Evolutionary conservation across 1,284 basidiomycete genomes (phyloP).

Genomic region (Apiotrichum porosum): DNA sequence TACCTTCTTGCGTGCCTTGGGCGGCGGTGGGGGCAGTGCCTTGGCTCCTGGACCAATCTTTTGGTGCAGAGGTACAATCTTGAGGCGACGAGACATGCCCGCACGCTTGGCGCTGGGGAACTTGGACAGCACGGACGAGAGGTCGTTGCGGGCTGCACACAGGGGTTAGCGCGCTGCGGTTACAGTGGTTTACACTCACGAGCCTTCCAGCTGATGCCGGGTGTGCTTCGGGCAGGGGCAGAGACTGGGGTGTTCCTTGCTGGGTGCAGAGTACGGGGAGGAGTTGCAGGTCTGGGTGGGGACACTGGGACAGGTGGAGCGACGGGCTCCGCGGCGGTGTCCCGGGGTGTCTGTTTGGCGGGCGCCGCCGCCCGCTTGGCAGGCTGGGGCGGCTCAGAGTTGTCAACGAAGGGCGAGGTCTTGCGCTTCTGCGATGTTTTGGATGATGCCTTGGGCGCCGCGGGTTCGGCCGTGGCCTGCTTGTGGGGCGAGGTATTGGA

Average conservation of each 20-base stretch:
- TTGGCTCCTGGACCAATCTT: constrained; percentile 44
- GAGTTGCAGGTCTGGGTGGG: background rate
- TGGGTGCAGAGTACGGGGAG: background rate
- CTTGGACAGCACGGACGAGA: constrained; percentile 37
- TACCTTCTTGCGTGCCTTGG: constrained; percentile 42
- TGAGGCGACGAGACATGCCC: constrained; percentile 40
- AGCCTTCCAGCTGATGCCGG: constrained; percentile 35
- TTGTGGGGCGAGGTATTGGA: too few relatives aligned
- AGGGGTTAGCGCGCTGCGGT: background rate
- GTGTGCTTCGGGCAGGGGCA: constrained; percentile 7
- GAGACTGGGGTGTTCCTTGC: constrained; percentile 8
- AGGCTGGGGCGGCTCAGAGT: background rate
- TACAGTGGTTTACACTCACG: constrained; percentile 22
- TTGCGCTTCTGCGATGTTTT: background rate
- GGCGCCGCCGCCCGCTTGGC: too few relatives aligned
- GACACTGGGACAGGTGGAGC: too few relatives aligned
- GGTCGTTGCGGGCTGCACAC: constrained; percentile 41
- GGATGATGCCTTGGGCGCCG: too few relatives aligned
- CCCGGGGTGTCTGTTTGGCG: too few relatives aligned
- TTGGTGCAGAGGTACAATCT: constrained; percentile 40
- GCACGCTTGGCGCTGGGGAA: constrained; percentile 36
- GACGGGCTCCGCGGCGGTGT: too few relatives aligned
- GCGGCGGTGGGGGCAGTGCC: constrained; percentile 41
- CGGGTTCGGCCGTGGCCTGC: too few relatives aligned
- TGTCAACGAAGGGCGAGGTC: too few relatives aligned